Base-by-base conservation (phyloP, 169 alveolate genomes). In the Cryptosporidium tyzzeri region DNA sequence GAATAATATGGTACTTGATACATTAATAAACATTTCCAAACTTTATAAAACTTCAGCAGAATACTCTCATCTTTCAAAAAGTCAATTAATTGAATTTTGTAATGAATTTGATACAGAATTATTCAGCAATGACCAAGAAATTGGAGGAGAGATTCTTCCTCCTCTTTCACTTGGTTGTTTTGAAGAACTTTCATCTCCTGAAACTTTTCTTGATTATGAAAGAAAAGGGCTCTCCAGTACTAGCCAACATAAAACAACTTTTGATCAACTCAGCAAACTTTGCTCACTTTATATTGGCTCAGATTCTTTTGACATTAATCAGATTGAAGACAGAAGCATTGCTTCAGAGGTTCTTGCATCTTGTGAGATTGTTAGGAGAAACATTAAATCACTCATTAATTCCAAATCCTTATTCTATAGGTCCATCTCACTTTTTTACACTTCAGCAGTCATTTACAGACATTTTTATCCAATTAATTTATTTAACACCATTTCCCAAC, bases 101-200 rank as follows among this genome's bases (percentile, higher is more conserved):
- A 41, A 41, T 9, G 62, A 62, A 18, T 80, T 61, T 41, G 51
- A 55, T 33, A 41, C 37, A 41, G 67, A 80, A 9, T 80, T 80
- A 18, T 80, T 80, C 53, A 10, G 12, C 0, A 41, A 7, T 6
- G 68, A 39, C n/a, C 23, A 5, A n/a, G 80, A 80, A 26, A 23
- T 80, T 3, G 89, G 89, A n/a, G 89, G 89, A 6, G 68, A 80
- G 51, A n/a, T 80, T 12, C 75, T 80, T 5, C 16, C 31, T 41
- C 75, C 89, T 14, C 61, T 80, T 9, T 80, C 89, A 23, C 45
- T 80, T 1, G 89, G 89, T 0, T 80, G 89, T 18, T 62, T 80
- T 41, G 69, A 80, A 29, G 89, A 80, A 37, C 68, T 80, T 12
- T 62, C 89, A 3, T 62, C 89, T 48, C 89, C 89, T 29, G 89